These are phyloP conservation scores for Mycocentrospora acerina DNA, from an alignment of 2,329 filamentous ascomycete species.

Conservation along the genomic window DNA sequence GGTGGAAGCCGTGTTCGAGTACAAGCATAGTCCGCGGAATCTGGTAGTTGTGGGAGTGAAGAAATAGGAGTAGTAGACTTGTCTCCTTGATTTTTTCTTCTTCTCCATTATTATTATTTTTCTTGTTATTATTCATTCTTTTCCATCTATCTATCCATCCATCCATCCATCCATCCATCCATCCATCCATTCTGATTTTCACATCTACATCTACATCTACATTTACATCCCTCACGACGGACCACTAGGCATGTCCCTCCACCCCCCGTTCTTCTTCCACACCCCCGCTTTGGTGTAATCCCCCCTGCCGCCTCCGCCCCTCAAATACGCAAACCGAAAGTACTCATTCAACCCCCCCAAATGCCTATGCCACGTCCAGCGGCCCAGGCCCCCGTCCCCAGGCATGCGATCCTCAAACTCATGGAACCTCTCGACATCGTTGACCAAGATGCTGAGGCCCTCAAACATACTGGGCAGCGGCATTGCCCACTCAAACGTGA, in stretches of 20 bases:
- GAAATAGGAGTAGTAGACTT: no score
- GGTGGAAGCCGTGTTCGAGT: conserved; percentile 94
- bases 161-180: no score
- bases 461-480: conserved; percentile 60
- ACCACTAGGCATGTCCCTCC: conserved; percentile 66
- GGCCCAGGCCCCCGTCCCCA: conserved; percentile 47
- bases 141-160: no score
- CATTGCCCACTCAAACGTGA: conserved; percentile 63
- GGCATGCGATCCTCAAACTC: conserved; percentile 58
- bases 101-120: no score
- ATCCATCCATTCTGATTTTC: no score
- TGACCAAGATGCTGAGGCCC: conserved; percentile 77
- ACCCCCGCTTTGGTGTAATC: conserved; percentile 77
- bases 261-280: conserved; percentile 66
- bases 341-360: conserved; percentile 61
- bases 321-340: conserved; percentile 75
- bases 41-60: conserved; percentile 92
- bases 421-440: conserved; percentile 81
- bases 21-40: conserved; percentile 81
- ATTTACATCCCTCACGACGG: conserved; percentile 47
- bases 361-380: conserved; percentile 63
- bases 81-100: no score
- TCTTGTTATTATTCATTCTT: no score
- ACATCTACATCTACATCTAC: no score
- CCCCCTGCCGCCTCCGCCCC: conserved; percentile 61